Evolutionary conservation across 345 rosid species (phyloP).

Genomic region (Ricinus communis): DNA sequence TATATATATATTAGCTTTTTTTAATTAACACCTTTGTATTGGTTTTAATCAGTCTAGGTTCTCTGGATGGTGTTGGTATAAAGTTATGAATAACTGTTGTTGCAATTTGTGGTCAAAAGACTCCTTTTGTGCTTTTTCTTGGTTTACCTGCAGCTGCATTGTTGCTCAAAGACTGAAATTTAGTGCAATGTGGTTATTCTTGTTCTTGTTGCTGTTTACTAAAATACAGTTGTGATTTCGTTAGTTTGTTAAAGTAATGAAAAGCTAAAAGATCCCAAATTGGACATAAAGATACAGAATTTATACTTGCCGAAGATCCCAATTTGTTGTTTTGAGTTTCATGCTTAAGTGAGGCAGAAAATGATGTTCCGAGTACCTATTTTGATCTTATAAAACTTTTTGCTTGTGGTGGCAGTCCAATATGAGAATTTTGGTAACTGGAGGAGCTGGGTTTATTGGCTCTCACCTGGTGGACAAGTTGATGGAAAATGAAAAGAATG

Average conservation of each 20-base stretch:
- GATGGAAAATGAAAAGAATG: conserved; percentile 45
- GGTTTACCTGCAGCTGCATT: not conserved
- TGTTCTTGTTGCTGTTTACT: not conserved
- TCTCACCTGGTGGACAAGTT: conserved; percentile 38
- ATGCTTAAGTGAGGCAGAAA: too few relatives aligned
- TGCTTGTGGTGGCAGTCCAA: conserved; percentile 27
- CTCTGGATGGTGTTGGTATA: not conserved
- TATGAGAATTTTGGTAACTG: conserved; percentile 40
- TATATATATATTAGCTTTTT: too few relatives aligned
- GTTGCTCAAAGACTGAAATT: not conserved
- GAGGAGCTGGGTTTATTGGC: conserved; percentile 43
- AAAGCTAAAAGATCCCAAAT: too few relatives aligned
- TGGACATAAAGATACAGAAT: not conserved
- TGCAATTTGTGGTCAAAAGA: not conserved
- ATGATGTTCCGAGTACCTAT: too few relatives aligned
- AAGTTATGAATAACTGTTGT: not conserved
- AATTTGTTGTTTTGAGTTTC: not conserved
- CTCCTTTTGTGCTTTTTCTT: too few relatives aligned
- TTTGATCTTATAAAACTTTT: not conserved
- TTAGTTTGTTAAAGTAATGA: too few relatives aligned
- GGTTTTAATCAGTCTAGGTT: too few relatives aligned
- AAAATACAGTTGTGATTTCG: too few relatives aligned
- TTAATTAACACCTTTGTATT: too few relatives aligned
- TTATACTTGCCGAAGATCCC: not conserved
- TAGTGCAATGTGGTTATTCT: not conserved